Percentiles rank a stretch among this genome's conserved stretches.
These are phyloP conservation scores for Tephrocybe sp. DNA, from an alignment of 768 basidiomycete genomes.

Conservation along the genomic window DNA sequence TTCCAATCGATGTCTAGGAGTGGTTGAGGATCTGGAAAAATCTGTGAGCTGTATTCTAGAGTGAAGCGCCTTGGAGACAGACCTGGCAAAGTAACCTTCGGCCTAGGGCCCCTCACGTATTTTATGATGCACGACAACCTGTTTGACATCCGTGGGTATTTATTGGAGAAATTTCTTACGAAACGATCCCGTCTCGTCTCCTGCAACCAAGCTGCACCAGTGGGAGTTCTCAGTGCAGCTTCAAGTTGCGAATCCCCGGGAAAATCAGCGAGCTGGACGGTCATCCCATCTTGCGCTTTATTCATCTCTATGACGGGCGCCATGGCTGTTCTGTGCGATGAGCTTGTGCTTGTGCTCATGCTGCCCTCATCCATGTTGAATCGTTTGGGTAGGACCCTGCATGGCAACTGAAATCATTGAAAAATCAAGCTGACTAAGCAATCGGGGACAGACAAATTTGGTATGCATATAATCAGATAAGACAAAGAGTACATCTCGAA, in stretches of 20 bases:
- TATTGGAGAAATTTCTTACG: constrained; percentile 14
- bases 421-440: constrained; percentile 3
- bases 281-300: constrained; percentile 2
- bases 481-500: background rate
- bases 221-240: constrained; percentile 7
- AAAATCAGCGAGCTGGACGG: constrained; percentile 12
- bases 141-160: constrained; percentile 19
- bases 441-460: background rate
- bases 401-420: background rate
- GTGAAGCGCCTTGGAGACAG: background rate
- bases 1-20: constrained; percentile 51
- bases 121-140: constrained; percentile 19
- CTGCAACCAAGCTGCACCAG: background rate
- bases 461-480: background rate
- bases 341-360: constrained; percentile 13
- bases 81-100: constrained; percentile 53
- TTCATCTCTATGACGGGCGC: background rate
- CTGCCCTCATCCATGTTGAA: constrained; percentile 12
- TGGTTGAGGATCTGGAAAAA: constrained; percentile 50
- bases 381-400: background rate
- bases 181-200: constrained; percentile 20
- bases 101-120: constrained; percentile 62
- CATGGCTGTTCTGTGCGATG: constrained; percentile 5
- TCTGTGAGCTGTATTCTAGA: constrained; percentile 30
- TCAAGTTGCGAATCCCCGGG: constrained; percentile 16